phyloP scores from a whole-genome alignment of 1,284 basidiomycete genomes.

The Microbotryum violaceum region DNA sequence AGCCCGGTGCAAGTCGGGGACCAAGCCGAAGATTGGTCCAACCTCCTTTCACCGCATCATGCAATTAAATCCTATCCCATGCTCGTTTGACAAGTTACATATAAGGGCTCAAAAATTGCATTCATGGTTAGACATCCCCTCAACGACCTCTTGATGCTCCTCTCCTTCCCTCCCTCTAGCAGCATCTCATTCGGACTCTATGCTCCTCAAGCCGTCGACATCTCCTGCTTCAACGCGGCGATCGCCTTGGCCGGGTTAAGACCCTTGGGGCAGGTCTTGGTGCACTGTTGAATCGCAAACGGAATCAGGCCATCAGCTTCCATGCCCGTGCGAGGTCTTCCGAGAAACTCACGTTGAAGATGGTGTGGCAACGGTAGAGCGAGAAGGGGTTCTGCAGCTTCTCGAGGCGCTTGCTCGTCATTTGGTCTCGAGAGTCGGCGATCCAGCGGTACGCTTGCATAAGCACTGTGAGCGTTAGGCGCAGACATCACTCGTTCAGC shows the following conservation, averaged over 20 bases:
- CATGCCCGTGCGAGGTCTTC: not conserved
- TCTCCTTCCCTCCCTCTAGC: not conserved
- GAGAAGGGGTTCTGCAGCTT: constrained; percentile 91
- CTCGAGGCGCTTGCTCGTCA: constrained; percentile 75
- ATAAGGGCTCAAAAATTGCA: not conserved
- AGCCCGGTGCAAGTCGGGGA: too few relatives aligned
- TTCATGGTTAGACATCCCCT: not conserved
- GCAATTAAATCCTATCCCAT: too few relatives aligned
- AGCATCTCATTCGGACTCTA: not conserved
- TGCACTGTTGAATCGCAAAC: not conserved
- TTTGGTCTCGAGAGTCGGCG: constrained; percentile 85
- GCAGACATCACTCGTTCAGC: too few relatives aligned
- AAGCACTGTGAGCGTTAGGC: not conserved
- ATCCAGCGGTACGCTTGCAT: constrained; percentile 71
- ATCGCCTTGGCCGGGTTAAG: constrained; percentile 65
- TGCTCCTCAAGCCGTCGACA: constrained; percentile 16
- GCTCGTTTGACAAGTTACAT: not conserved
- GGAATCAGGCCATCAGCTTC: not conserved
- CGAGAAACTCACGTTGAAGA: constrained; percentile 73
- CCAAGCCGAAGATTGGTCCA: too few relatives aligned
- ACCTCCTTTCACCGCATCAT: too few relatives aligned
- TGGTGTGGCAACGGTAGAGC: constrained; percentile 69
- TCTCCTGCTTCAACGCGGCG: constrained; percentile 28
- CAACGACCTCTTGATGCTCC: too few relatives aligned
- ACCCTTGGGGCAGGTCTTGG: constrained; percentile 48